phyloP scores from a whole-genome alignment of 2,329 filamentous ascomycete species.

The Penicillium hesseltinei region DNA sequence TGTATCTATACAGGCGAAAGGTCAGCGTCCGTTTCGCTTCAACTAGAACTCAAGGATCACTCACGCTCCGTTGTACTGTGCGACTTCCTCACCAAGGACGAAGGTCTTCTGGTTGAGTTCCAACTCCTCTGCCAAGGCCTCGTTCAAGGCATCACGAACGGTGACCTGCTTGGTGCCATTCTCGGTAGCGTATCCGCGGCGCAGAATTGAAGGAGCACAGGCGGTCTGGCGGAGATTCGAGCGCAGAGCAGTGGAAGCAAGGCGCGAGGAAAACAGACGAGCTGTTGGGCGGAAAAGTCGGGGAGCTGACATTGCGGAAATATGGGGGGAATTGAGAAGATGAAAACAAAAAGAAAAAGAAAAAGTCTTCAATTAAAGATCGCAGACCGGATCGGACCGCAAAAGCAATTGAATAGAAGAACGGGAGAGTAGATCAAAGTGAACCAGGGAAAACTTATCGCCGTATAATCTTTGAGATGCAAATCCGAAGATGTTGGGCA shows the following conservation, averaged over 20 bases:
- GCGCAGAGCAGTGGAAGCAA: conserved; percentile 51
- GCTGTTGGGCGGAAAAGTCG: conserved; percentile 64
- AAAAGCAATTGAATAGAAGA: conserved; percentile 12
- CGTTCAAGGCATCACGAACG: conserved; percentile 94
- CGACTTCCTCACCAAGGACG: conserved; percentile 94
- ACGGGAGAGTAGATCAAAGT: not conserved
- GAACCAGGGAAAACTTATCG: conserved; percentile 5
- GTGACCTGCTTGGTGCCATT: conserved; percentile 84
- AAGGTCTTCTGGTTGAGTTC: conserved; percentile 94
- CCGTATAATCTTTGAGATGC: conserved; percentile 27
- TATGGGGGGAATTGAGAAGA: conserved; percentile 54
- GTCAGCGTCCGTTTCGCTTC: conserved; percentile 37
- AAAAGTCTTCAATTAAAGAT: conserved; percentile 18
- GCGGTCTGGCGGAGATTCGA: conserved; percentile 53
- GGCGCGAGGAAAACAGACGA: conserved; percentile 59
- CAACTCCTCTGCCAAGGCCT: conserved; percentile 96
- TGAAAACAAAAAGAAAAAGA: conserved; percentile 5
- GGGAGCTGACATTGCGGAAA: conserved; percentile 56
- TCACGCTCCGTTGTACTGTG: conserved; percentile 96
- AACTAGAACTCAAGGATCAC: conserved; percentile 27
- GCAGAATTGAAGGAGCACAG: conserved; percentile 48
- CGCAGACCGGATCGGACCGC: conserved; percentile 20
- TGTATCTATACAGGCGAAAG: conserved; percentile 62
- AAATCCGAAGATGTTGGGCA: conserved; percentile 37
- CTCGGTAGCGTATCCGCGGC: conserved; percentile 57